Base-by-base conservation (phyloP, 805 yeast genomes). In the Candida boidinii region DNA sequence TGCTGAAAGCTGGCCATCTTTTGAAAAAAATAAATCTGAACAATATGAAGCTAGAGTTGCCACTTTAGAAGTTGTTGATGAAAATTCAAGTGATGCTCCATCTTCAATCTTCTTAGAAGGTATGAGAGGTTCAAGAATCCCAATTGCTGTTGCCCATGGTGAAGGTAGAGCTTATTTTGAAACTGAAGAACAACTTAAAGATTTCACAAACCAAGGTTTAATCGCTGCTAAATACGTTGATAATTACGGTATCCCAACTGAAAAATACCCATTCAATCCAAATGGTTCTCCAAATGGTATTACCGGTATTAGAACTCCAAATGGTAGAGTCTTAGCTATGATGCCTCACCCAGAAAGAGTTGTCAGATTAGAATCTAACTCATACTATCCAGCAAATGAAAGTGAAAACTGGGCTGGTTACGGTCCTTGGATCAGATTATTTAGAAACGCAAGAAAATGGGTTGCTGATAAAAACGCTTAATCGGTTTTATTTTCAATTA, bases 331-430 rank as follows among this genome's bases (percentile, higher is more conserved):
- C 3, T 66, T 92, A 48, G 96, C 96, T 4, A 76, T 92, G 87
- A 92, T 92, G 98, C 98, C 98, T 29, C 98, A 92, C 58, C 98
- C 98, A 17, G 98, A 92, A 63, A 84, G 98, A 64, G 92, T 84
- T 32, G 70, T 79, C 36, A 73, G 96, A 63, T 66, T 79, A 53
- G 95, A 84, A 58, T 67, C 94, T 35, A 90, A 90, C 64, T 86
- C 96, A 4, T 90, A 85, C 77, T 84, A 85, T 53, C 96, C 96
- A 31, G 45, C 43, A 16, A 66, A 65, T 31, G 76, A 70, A 32
- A 68, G 68, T 30, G 68, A 62, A 17, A 63, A 65, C 35, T 85
- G 94, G 88, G 80, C 76, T 35, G 81, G 78, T 20, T 76, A 79
- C 52, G 95, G 95, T 34, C 98, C 98, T 31, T 92, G 98, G 98